Evolutionary conservation across 257 asterid species (phyloP), one percentile per base, ranked within the genome.

Genomic region (Verbena officinalis): DNA sequence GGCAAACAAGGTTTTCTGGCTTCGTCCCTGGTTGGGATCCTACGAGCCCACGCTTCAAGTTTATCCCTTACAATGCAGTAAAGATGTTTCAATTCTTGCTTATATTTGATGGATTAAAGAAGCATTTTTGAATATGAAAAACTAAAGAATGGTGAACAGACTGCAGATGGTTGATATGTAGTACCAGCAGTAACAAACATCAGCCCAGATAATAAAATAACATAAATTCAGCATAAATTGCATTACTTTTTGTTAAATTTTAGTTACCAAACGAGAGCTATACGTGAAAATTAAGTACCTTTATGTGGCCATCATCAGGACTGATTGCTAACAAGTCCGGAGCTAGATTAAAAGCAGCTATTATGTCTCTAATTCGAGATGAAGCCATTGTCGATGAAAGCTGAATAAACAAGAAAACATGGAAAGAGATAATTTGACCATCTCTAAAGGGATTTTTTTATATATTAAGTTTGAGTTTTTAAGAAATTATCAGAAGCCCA

Each of bases 301-400:
- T 80, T 50, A 84, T 73, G 65, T 92, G 72, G 43, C 82, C 80
- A 70, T 81, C 92, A 24, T 86, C 86, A 13, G 73, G 30, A 58
- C 74, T 75, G 48, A 84, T 69, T 65, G 83, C 82, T 55, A 79
- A 73, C 52, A 72, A 77, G 76, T 78, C n/a, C n/a, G n/a, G 36
- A 30, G 5, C 16, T 2, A 48, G 27, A 5, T 16, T 4, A 9
- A 17, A 20, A 8, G 48, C 20, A 48, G 64, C 4, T 10, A 2
- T 15, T 39, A 39, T 17, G 54, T n/a, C n/a, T n/a, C n/a, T n/a
- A n/a, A n/a, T n/a, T n/a, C n/a, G n/a, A n/a, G n/a, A n/a, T n/a
- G n/a, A n/a, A n/a, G n/a, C n/a, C n/a, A n/a, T n/a, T n/a, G n/a
- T n/a, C n/a, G n/a, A n/a, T n/a, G n/a, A n/a, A n/a, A n/a, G n/a